Evolutionary conservation across 1,284 basidiomycete species (phyloP), one percentile per base, ranked within the genome.

Genomic region (Mycena citricolor): DNA sequence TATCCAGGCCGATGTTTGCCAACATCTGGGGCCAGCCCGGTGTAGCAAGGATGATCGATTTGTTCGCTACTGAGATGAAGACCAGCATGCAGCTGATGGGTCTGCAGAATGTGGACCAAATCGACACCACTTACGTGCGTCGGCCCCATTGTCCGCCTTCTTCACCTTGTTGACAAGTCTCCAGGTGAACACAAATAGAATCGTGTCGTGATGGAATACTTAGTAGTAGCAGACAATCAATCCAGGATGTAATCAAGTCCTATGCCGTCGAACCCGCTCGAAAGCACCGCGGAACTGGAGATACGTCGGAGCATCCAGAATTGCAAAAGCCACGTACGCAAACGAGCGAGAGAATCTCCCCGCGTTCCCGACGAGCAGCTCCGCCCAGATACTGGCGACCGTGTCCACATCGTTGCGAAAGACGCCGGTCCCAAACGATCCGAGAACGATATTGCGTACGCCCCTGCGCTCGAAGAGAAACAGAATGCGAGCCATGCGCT

Each of bases 391-490:
- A 35, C 60, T 59, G 2, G 80, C 82, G 25, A 86, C 69, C 44
- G 68, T 63, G 34, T 64, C 61, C n/a, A 86, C 74, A 19, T 72
- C 66, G 55, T 86, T 87, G 51, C 66, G 65, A 61, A 86, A 87
- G 8, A 81, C 83, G 0, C 84, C 85, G 1, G 83, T 86, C 8
- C 85, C 85, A 61, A 85, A 86, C 55, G 78, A 81, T 16, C 85
- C 85, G 34, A 86, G 61, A 2, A 87, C 79, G 31, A 86, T 43
- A 52, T 77, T 70, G 46, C 65, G 67, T 14, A 77, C 73, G 4
- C 76, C 75, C 47, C 75, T 68, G 19, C 64, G 67, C 63, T 86
- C 78, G 57, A 85, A 83, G 16, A 86, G 60, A 51, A 65, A 76
- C 14, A 88, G 61, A 21, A 86, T 68, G 40, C 83, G 69, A 2